Evolutionary conservation across 140 eudicot species (phyloP).

Genomic region (Flaveria floridana): DNA sequence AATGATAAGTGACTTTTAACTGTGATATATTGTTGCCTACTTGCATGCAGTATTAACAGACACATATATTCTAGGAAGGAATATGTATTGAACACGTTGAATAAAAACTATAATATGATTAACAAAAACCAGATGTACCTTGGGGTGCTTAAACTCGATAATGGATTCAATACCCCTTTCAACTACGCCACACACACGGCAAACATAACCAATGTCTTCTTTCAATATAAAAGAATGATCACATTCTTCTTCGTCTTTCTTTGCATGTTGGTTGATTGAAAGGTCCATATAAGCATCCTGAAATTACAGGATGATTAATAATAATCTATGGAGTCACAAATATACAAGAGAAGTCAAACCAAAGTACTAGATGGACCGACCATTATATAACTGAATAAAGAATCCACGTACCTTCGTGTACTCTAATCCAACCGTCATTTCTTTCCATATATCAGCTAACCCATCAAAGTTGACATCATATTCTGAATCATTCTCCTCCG

Average conservation of each 20-base stretch:
- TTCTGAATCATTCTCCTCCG: constrained; percentile 35
- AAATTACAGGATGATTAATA: constrained; percentile 9
- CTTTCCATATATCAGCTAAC: constrained; percentile 73
- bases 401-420: constrained; percentile 49
- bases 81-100: background rate
- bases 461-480: constrained; percentile 48
- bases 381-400: background rate
- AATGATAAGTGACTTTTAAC: background rate
- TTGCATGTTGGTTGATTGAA: constrained; percentile 33
- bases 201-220: constrained; percentile 90
- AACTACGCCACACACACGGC: constrained; percentile 90
- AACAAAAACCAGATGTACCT: constrained; percentile 46
- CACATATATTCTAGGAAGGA: background rate
- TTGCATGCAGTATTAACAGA: background rate
- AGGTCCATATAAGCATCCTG: constrained; percentile 53
- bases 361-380: constrained; percentile 4
- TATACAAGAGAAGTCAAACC: constrained; percentile 5
- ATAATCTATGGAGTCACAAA: constrained; percentile 5
- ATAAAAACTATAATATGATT: background rate
- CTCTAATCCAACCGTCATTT: constrained; percentile 65
- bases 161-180: constrained; percentile 65
- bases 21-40: background rate
- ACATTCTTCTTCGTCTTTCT: constrained; percentile 58
- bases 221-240: constrained; percentile 81
- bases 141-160: constrained; percentile 70